phyloP scores from a whole-genome alignment of 129 eudicot genomes.

The Heracleum sosnowskyi region DNA sequence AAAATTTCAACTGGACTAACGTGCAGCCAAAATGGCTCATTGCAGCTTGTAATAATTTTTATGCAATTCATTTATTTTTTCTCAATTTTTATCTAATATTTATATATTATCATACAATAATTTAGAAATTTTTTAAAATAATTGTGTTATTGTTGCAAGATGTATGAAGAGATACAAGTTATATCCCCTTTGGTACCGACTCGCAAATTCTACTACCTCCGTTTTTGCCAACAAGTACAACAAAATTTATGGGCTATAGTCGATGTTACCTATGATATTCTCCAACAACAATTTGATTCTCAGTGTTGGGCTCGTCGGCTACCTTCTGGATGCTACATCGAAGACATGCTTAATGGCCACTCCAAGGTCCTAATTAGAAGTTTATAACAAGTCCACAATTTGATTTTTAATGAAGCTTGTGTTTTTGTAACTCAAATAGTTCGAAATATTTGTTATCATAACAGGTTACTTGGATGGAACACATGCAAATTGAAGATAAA shows the following conservation, averaged over 20 bases:
- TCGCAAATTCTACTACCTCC: not conserved
- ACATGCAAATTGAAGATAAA: slow-evolving; percentile 41
- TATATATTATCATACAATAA: no score
- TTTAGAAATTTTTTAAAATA: not conserved
- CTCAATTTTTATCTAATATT: not conserved
- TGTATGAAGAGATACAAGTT: not conserved
- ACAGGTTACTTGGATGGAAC: slow-evolving; percentile 76
- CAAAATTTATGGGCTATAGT: slow-evolving; percentile 62
- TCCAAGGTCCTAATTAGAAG: slow-evolving; percentile 40
- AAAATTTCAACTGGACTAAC: slow-evolving; percentile 38
- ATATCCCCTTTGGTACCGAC: not conserved
- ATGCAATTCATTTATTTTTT: not conserved
- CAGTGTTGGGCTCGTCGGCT: slow-evolving; percentile 26
- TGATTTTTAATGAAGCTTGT: no score
- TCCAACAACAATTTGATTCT: slow-evolving; percentile 18
- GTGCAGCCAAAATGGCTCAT: slow-evolving; percentile 40
- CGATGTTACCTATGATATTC: slow-evolving; percentile 46
- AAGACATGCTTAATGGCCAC: slow-evolving; percentile 58
- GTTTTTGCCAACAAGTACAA: slow-evolving; percentile 1
- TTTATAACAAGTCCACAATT: no score
- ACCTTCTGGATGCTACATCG: slow-evolving; percentile 75
- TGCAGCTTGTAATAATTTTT: slow-evolving; percentile 44
- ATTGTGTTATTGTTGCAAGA: not conserved
- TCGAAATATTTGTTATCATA: not conserved
- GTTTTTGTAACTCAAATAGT: not conserved